A percentile compares a stretch with the other conserved stretches of the same genome.
Evolutionary conservation across 257 asterid genomes (phyloP).

Genomic region (Gentiana macrophylla): DNA sequence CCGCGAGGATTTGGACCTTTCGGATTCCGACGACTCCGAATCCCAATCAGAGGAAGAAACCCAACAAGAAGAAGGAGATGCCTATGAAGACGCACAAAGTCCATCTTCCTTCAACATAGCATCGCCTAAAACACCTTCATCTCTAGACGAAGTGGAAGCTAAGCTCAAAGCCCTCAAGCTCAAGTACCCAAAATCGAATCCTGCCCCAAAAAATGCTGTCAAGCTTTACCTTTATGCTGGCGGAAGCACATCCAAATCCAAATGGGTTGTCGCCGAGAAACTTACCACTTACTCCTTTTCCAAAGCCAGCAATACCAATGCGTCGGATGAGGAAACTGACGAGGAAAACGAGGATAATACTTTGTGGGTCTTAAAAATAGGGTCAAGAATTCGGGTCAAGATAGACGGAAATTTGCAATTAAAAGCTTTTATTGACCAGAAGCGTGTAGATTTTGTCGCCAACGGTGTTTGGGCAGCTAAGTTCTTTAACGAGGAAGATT

Average conservation of each 20-base stretch:
- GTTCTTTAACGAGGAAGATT: slow-evolving; percentile 50
- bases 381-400: slow-evolving; percentile 52
- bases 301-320: slow-evolving; percentile 25
- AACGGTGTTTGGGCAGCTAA: slow-evolving; percentile 83
- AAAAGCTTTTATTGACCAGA: slow-evolving; percentile 68
- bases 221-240: slow-evolving; percentile 57
- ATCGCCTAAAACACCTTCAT: slow-evolving; percentile 47
- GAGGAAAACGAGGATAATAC: slow-evolving; percentile 25
- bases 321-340: slow-evolving; percentile 34
- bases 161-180: slow-evolving; percentile 78
- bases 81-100: slow-evolving; percentile 41
- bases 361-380: slow-evolving; percentile 63
- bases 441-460: slow-evolving; percentile 68
- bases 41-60: slow-evolving; percentile 26
- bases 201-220: slow-evolving; percentile 41
- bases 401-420: slow-evolving; percentile 56
- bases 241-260: slow-evolving; percentile 43
- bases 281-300: slow-evolving; percentile 36
- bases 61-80: slow-evolving; percentile 24
- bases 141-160: slow-evolving; percentile 64
- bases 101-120: slow-evolving; percentile 46
- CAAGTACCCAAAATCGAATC: slow-evolving; percentile 36
- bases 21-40: slow-evolving; percentile 66
- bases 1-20: slow-evolving; percentile 59
- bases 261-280: slow-evolving; percentile 69